Conservation (phyloP, 1,139 yeast genomes). For the Arxiozyma telluris region DNA sequence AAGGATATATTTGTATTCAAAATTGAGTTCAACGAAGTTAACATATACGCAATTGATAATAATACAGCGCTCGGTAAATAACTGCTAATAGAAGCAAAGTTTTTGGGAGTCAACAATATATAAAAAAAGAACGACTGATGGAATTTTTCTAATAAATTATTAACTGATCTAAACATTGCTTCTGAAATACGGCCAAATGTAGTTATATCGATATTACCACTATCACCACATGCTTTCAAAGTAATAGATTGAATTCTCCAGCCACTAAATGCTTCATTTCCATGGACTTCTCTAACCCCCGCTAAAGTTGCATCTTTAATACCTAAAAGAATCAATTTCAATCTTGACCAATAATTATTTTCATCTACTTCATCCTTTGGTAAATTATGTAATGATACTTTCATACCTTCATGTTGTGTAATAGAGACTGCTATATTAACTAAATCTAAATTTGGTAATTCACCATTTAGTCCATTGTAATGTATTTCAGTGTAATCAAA, state of each 20-base stretch:
- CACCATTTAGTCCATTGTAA: slow-evolving; percentile 91
- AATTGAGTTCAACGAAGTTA: slow-evolving; percentile 57
- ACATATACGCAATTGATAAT: slow-evolving; percentile 58
- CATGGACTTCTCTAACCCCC: slow-evolving; percentile 53
- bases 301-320: slow-evolving; percentile 59
- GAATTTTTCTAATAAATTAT: slow-evolving; percentile 86
- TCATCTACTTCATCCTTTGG: slow-evolving; percentile 38
- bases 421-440: slow-evolving; percentile 70
- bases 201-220: slow-evolving; percentile 60
- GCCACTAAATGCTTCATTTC: slow-evolving; percentile 89
- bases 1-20: slow-evolving; percentile 36
- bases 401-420: slow-evolving; percentile 65
- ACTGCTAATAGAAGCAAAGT: slow-evolving; percentile 88
- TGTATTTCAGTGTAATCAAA: slow-evolving; percentile 66
- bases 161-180: slow-evolving; percentile 78
- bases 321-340: slow-evolving; percentile 54
- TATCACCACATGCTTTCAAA: slow-evolving; percentile 52
- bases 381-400: slow-evolving; percentile 57
- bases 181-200: slow-evolving; percentile 88
- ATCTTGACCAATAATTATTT: slow-evolving; percentile 44
- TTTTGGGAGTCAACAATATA: slow-evolving; percentile 64
- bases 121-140: slow-evolving; percentile 96
- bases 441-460: slow-evolving; percentile 85
- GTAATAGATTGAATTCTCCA: slow-evolving; percentile 94
- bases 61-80: slow-evolving; percentile 82